These are phyloP conservation scores for Platanthera guangdongensis DNA, from an alignment of 106 monocot genomes.

Conservation along the genomic window DNA sequence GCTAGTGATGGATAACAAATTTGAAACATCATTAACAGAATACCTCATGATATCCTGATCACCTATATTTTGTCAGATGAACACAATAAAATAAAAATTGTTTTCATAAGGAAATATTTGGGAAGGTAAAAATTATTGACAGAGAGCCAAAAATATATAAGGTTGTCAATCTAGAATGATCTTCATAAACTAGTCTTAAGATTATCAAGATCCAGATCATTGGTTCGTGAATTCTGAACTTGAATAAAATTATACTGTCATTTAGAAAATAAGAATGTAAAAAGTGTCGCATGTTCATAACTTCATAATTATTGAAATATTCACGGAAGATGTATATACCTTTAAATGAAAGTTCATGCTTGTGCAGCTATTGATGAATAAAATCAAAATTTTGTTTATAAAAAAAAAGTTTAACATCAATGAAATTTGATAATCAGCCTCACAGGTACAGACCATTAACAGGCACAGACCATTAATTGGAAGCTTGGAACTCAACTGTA, in stretches of 20 bases:
- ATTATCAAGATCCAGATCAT: neutral
- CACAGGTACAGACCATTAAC: neutral
- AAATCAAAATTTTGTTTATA: neutral
- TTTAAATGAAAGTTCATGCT: neutral
- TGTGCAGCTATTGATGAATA: neutral
- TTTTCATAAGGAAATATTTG: neutral
- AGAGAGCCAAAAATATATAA: neutral
- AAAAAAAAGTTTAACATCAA: neutral
- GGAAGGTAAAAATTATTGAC: too few species aligned
- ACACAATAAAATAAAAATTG: neutral
- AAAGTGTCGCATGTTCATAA: neutral
- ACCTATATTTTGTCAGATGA: conserved; percentile 24
- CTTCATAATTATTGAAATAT: neutral
- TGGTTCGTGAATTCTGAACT: neutral
- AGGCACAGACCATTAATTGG: neutral
- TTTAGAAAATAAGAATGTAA: neutral
- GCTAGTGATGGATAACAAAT: conserved; percentile 23
- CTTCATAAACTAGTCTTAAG: neutral
- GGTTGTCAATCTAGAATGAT: neutral
- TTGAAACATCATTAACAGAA: conserved; percentile 43
- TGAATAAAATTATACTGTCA: neutral
- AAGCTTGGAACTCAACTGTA: neutral
- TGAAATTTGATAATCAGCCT: too few species aligned
- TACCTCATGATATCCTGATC: conserved; percentile 39
- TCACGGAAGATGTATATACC: neutral